Conservation (phyloP, 176 grass and related monocot species). For the Alopecurus myosuroides region DNA sequence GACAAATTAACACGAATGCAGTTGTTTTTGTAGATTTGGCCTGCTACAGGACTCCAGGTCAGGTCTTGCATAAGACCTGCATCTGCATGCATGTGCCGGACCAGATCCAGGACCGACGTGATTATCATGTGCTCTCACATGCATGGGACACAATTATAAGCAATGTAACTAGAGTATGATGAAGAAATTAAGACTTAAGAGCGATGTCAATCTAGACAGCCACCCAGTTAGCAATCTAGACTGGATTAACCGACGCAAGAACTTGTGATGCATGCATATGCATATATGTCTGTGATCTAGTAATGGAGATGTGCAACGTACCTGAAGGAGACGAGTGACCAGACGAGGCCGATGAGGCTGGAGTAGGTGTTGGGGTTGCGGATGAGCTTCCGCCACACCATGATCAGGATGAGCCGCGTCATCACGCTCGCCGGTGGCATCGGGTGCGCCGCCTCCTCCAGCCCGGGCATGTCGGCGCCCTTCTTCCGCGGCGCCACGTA, state of each 20-base stretch:
- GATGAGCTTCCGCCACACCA: slow-evolving; percentile 99
- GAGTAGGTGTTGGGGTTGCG: slow-evolving; percentile 99
- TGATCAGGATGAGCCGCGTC: slow-evolving; percentile 97
- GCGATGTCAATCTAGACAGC: slow-evolving; percentile 23
- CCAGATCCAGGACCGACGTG: slow-evolving; percentile 42
- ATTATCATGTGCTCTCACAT: slow-evolving; percentile 75
- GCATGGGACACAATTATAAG: slow-evolving; percentile 28
- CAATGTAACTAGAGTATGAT: slow-evolving; percentile 24
- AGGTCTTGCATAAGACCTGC: slow-evolving; percentile 14
- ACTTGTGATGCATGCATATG: neutral
- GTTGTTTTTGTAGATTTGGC: slow-evolving; percentile 37
- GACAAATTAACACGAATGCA: slow-evolving; percentile 25
- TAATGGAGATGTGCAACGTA: neutral
- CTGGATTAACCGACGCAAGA: neutral
- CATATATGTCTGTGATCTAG: neutral
- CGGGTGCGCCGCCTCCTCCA: slow-evolving; percentile 71
- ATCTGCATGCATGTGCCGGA: slow-evolving; percentile 19
- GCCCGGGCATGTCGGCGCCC: slow-evolving; percentile 50
- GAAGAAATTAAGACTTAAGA: neutral
- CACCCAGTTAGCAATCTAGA: neutral
- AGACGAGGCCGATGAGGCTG: slow-evolving; percentile 85
- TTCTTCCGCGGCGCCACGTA: slow-evolving; percentile 75
- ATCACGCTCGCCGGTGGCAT: slow-evolving; percentile 98
- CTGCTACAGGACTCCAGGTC: slow-evolving; percentile 39
- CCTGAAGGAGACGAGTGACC: slow-evolving; percentile 96